A percentile compares a stretch with the other conserved stretches of the same genome.
Conservation (phyloP, 2,329 filamentous ascomycete genomes). For the Chrysosporium keratinophilum region DNA sequence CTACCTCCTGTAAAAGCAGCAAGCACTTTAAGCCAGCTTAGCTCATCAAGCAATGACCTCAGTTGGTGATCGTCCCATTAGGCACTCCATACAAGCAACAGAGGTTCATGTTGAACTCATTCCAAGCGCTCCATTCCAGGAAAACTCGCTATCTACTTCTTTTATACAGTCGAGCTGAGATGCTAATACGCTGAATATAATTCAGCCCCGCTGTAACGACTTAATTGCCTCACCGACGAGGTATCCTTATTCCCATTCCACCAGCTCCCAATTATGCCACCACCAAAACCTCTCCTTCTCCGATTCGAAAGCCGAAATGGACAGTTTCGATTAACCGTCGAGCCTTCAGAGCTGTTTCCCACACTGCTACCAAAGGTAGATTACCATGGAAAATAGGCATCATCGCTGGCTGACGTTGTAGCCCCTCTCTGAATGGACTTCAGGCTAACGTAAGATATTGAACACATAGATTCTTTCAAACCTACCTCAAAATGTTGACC, state of each 20-base stretch:
- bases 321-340: slow-evolving; percentile 74
- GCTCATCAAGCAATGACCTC: too few species aligned
- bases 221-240: neutral
- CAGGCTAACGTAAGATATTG: neutral
- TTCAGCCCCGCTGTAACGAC: neutral
- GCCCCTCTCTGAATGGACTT: neutral
- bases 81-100: too few species aligned
- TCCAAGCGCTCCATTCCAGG: too few species aligned
- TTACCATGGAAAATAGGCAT: neutral
- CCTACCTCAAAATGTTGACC: slow-evolving; percentile 47
- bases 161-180: neutral
- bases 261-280: slow-evolving; percentile 25
- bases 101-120: too few species aligned
- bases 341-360: slow-evolving; percentile 61
- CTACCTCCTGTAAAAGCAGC: too few species aligned
- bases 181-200: neutral
- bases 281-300: slow-evolving; percentile 57
- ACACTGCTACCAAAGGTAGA: slow-evolving; percentile 42
- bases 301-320: slow-evolving; percentile 86
- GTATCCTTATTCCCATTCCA: neutral
- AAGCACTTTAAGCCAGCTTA: too few species aligned
- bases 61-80: too few species aligned
- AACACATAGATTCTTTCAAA: slow-evolving; percentile 46
- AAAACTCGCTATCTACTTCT: neutral
- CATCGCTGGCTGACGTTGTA: neutral